These are phyloP conservation scores for Emergomyces africanus DNA, from an alignment of 2,329 filamentous ascomycete species.

Conservation along the genomic window DNA sequence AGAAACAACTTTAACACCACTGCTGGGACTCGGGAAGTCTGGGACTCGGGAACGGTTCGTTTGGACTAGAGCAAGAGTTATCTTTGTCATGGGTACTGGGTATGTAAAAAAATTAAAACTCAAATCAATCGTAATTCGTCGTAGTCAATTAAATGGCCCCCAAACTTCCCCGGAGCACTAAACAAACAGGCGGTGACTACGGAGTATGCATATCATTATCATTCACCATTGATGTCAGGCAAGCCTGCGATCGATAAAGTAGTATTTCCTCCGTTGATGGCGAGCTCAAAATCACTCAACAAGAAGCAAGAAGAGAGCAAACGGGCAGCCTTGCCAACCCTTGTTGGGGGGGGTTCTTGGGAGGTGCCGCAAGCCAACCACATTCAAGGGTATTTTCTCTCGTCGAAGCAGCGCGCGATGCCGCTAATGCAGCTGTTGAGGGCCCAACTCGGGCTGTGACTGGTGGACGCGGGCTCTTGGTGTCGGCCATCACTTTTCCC, in stretches of 20 bases:
- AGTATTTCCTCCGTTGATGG: too few relatives aligned
- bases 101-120: background rate
- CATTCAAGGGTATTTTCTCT: background rate
- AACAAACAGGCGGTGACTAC: background rate
- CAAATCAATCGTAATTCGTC: background rate
- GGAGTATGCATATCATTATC: too few relatives aligned
- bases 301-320: background rate
- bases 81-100: too few relatives aligned
- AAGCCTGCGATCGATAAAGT: background rate
- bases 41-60: background rate
- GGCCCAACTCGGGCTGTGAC: background rate
- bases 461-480: background rate
- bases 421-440: constrained; percentile 2
- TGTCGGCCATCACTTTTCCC: background rate
- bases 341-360: background rate
- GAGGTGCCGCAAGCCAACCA: background rate
- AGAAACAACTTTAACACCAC: background rate
- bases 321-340: background rate
- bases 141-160: background rate
- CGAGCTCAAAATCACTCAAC: too few relatives aligned
- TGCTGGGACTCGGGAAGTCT: background rate
- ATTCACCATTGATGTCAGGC: background rate
- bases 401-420: background rate
- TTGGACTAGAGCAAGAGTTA: background rate
- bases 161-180: background rate